These are phyloP conservation scores for Pseudoneurospora amorphoporcata DNA, from an alignment of 495 filamentous ascomycete genomes.

Conservation along the genomic window DNA sequence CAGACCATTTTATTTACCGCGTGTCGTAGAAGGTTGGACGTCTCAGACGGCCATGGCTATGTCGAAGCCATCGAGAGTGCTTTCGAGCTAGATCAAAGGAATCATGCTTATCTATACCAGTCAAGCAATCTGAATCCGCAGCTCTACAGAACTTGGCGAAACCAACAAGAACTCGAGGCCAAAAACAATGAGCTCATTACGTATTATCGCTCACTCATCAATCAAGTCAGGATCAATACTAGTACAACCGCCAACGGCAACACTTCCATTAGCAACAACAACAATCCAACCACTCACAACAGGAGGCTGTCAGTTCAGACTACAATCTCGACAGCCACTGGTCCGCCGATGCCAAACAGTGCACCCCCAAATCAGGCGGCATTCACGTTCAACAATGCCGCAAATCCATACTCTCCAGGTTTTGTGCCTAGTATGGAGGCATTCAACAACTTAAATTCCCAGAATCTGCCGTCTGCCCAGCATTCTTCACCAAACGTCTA, in stretches of 20 bases:
- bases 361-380: background rate
- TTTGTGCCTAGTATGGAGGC: background rate
- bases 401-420: background rate
- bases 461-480: background rate
- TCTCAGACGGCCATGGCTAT: slow-evolving; percentile 13
- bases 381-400: background rate
- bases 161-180: background rate
- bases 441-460: background rate
- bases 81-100: slow-evolving; percentile 27
- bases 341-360: background rate
- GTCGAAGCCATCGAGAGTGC: slow-evolving; percentile 21
- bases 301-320: background rate
- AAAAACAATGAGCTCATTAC: background rate
- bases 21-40: slow-evolving; percentile 30
- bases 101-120: background rate
- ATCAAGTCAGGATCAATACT: background rate
- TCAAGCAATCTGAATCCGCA: background rate
- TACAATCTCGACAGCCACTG: background rate
- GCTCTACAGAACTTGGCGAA: background rate
- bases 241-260: background rate
- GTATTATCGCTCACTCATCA: background rate
- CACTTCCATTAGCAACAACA: background rate
- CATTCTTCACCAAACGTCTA: background rate
- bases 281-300: background rate
- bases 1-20: slow-evolving; percentile 52